These are phyloP conservation scores for Dactylella cylindrospora DNA, from an alignment of 2,329 filamentous ascomycete species.

Conservation along the genomic window DNA sequence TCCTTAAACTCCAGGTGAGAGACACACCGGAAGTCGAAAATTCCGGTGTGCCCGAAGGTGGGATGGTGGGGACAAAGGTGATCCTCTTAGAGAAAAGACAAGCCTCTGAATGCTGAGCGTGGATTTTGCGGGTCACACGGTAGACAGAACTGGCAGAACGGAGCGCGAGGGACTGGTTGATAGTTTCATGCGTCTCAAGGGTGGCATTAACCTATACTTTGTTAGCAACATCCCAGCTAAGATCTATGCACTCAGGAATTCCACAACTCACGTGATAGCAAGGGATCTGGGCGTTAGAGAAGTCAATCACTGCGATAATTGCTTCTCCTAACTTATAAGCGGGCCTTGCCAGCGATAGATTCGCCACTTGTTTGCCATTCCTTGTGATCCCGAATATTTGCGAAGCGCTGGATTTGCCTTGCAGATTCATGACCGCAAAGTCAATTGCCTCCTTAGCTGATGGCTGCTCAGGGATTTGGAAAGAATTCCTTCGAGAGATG, in stretches of 20 bases:
- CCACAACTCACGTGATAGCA: conserved; percentile 69
- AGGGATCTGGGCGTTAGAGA: conserved; percentile 72
- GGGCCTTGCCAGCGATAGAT: conserved; percentile 83
- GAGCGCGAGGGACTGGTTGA: conserved; percentile 77
- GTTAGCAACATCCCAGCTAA: too few species aligned
- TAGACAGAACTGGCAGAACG: conserved; percentile 83
- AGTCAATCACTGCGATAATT: conserved; percentile 81
- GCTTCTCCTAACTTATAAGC: conserved; percentile 87
- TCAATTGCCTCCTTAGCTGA: conserved; percentile 84
- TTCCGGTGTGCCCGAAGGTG: conserved; percentile 78
- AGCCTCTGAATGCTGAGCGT: conserved; percentile 76
- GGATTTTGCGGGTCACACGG: conserved; percentile 78
- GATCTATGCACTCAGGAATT: background rate
- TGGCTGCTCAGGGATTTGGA: conserved; percentile 57
- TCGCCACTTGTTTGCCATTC: conserved; percentile 85
- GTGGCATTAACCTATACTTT: conserved; percentile 61
- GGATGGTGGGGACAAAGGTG: conserved; percentile 80
- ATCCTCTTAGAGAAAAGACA: conserved; percentile 77
- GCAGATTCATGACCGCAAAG: conserved; percentile 70
- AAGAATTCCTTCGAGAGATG: conserved; percentile 60
- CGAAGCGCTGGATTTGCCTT: conserved; percentile 61
- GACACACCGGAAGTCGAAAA: conserved; percentile 87
- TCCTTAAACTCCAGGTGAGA: conserved; percentile 81
- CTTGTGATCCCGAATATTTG: conserved; percentile 80
- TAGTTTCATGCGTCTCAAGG: conserved; percentile 81